These are phyloP conservation scores for Xanthoconium stramineum DNA, from an alignment of 768 basidiomycete species.

Conservation along the genomic window DNA sequence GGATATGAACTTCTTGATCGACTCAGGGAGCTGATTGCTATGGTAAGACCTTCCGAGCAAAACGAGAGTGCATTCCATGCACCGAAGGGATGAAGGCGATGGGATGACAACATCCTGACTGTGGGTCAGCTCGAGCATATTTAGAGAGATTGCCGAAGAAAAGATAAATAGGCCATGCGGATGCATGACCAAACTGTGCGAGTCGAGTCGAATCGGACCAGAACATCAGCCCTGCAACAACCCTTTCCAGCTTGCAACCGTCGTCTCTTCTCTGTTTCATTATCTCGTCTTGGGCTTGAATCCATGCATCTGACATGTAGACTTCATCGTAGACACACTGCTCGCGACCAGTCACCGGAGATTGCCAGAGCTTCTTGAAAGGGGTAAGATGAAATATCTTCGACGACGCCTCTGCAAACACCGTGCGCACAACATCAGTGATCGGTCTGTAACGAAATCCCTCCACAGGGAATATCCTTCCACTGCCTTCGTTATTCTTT, in stretches of 20 bases:
- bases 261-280: no score
- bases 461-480: not conserved
- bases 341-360: not conserved
- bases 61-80: not conserved
- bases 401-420: not conserved
- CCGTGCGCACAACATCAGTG: not conserved
- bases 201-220: conserved; percentile 1
- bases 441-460: not conserved
- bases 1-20: not conserved
- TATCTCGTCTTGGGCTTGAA: not conserved
- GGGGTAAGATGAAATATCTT: not conserved
- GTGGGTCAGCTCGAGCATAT: not conserved
- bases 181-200: conserved; percentile 10
- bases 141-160: no score
- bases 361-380: not conserved
- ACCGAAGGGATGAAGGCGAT: conserved; percentile 23
- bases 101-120: conserved; percentile 15
- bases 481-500: not conserved
- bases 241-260: no score
- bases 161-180: conserved; percentile 7
- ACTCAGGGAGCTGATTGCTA: not conserved
- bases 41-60: not conserved
- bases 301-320: not conserved
- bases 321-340: not conserved
- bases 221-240: no score